Conservation (phyloP, 2,329 filamentous ascomycete genomes). For the Taxawa tesnikishii region DNA sequence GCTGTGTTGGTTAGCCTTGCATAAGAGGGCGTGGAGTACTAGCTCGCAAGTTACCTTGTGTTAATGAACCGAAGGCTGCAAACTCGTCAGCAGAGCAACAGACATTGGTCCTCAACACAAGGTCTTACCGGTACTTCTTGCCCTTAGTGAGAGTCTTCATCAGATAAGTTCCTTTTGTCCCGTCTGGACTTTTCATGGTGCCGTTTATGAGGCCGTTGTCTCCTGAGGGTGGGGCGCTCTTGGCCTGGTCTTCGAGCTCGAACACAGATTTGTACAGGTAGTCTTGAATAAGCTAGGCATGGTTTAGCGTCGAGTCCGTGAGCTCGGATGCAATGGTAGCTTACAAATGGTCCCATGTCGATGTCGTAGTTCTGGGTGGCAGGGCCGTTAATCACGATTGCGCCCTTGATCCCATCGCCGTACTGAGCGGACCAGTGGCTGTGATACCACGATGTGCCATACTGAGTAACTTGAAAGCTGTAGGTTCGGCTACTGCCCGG, state of each 20-base stretch:
- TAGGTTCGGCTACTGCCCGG: slow-evolving; percentile 38
- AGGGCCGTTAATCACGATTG: slow-evolving; percentile 27
- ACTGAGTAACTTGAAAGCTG: slow-evolving; percentile 15
- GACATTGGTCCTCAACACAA: too few species aligned
- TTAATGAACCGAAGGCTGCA: slow-evolving; percentile 35
- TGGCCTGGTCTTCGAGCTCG: neutral
- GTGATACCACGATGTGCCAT: slow-evolving; percentile 24
- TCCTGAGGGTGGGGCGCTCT: slow-evolving; percentile 17
- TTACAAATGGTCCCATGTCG: slow-evolving; percentile 17
- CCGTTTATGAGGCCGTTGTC: slow-evolving; percentile 21
- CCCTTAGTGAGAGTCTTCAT: slow-evolving; percentile 20
- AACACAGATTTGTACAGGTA: slow-evolving; percentile 8
- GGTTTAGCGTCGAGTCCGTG: neutral
- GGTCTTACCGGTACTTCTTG: slow-evolving; percentile 30
- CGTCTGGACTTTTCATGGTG: slow-evolving; percentile 15
- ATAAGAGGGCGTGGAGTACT: too few species aligned
- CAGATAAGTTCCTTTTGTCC: slow-evolving; percentile 12
- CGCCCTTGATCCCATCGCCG: slow-evolving; percentile 23
- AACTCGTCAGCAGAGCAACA: too few species aligned
- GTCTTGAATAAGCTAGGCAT: slow-evolving; percentile 1
- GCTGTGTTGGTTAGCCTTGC: too few species aligned
- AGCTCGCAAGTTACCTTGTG: slow-evolving; percentile 8
- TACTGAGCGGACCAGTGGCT: slow-evolving; percentile 21
- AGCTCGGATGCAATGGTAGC: neutral
- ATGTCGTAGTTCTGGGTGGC: slow-evolving; percentile 25